A percentile compares a stretch with the other conserved stretches of the same genome.
Evolutionary conservation across 768 basidiomycete species (phyloP).

Genomic region (Mycena albidolilacea): DNA sequence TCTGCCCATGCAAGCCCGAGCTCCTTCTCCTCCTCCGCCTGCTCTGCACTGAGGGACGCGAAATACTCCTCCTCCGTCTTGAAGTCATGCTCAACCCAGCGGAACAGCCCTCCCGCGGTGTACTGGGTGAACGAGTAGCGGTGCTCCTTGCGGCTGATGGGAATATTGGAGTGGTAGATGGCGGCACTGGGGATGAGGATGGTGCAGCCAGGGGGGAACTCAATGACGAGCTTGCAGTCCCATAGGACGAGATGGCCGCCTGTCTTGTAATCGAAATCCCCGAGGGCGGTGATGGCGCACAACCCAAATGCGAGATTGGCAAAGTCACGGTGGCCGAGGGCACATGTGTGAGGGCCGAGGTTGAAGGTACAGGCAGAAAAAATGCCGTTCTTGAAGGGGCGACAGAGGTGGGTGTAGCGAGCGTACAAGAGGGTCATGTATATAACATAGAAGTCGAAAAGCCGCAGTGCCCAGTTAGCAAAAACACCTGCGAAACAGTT

Average conservation of each 20-base stretch:
- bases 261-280: neutral
- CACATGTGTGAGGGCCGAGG: neutral
- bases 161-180: constrained; percentile 12
- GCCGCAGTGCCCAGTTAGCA: neutral
- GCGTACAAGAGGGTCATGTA: neutral
- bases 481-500: neutral
- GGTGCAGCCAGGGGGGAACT: neutral
- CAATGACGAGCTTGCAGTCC: neutral
- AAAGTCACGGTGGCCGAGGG: neutral
- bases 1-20: neutral
- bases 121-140: constrained; percentile 8
- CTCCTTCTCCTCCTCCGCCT: neutral
- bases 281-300: constrained; percentile 3
- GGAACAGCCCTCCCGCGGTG: constrained; percentile 1
- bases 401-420: neutral
- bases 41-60: neutral
- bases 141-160: neutral
- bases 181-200: constrained; percentile 5
- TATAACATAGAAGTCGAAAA: neutral
- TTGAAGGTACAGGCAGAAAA: neutral
- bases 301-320: constrained; percentile 4
- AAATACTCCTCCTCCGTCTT: neutral
- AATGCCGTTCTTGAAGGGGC: constrained; percentile 4
- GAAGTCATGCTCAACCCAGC: constrained; percentile 3
- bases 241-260: constrained; percentile 1